Percentiles rank a stretch among this genome's conserved stretches.
These are phyloP conservation scores for Fusarium fujikuroi DNA, from an alignment of 2,329 filamentous ascomycete species.

Conservation along the genomic window DNA sequence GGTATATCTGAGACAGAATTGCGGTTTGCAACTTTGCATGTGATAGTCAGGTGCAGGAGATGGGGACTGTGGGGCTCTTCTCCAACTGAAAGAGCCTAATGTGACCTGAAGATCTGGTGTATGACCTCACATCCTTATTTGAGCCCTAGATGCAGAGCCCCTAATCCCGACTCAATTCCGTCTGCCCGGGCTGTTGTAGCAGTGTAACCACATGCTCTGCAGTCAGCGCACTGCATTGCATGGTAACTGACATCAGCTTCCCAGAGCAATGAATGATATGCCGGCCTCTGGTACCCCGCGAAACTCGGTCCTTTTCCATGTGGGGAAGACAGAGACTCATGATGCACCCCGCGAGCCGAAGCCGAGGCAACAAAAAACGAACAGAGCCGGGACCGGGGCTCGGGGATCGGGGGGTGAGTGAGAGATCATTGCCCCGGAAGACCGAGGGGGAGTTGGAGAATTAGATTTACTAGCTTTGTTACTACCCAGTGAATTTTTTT, in stretches of 20 bases:
- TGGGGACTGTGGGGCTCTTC: constrained; percentile 33
- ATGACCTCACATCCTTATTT: constrained; percentile 15
- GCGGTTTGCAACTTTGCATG: constrained; percentile 40
- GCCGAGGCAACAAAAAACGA: constrained; percentile 40
- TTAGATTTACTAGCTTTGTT: background rate
- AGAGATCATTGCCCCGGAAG: constrained; percentile 33
- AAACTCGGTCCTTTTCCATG: constrained; percentile 22
- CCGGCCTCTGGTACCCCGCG: constrained; percentile 9
- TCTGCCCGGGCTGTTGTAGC: constrained; percentile 25
- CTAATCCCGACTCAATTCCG: constrained; percentile 28
- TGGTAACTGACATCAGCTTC: background rate
- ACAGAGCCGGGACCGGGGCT: constrained; percentile 36
- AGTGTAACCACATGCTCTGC: constrained; percentile 5
- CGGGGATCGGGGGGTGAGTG: constrained; percentile 35
- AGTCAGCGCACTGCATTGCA: background rate
- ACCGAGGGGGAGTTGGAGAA: constrained; percentile 32
- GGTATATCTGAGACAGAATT: background rate
- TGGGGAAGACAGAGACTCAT: constrained; percentile 31
- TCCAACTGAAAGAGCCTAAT: constrained; percentile 15
- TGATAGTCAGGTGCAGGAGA: constrained; percentile 30
- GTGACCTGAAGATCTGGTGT: constrained; percentile 8
- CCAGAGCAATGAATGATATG: background rate
- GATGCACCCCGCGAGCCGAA: constrained; percentile 42
- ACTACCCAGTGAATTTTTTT: background rate
- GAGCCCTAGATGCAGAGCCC: constrained; percentile 5